Evolutionary conservation across 2,329 filamentous ascomycete genomes (phyloP), one percentile per base, ranked within the genome.

Genomic region (Aspergillus costaricaensis): DNA sequence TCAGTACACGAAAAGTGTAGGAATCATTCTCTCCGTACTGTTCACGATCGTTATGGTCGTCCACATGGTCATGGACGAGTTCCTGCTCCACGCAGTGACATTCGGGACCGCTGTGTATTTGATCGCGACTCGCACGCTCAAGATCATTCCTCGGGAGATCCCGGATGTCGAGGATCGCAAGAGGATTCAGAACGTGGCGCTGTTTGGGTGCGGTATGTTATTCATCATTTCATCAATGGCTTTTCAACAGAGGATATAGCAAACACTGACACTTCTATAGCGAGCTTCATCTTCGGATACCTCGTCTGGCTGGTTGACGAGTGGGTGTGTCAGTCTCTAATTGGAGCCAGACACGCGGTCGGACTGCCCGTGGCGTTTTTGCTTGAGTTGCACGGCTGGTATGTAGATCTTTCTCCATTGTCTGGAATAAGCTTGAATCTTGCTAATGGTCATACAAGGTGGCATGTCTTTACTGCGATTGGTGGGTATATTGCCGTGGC

Each of bases 51-150:
- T 80, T 3, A 79, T 79, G 74, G 70, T 78, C 5, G 72, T 75
- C 0, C 77, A 80, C 38, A 79, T 79, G 71, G 72, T 74, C 14
- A 75, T 79, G 76, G 76, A 80, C 27, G 77, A 80, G 54, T 79
- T 80, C 25, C 43, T 80, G 0, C 67, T 80, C 0, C 77, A 80
- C 49, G 77, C 77, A 0, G 66, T 68, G 0, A 63, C 70, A 0
- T 80, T 80, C 62, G 77, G 72, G 0, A 4, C 76, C 2, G 70
- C 68, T 0, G 71, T 79, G 0, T 75, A 70, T 27, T 43, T 77
- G 10, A 78, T 80, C 41, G 75, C 70, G 3, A 69, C 65, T 1
- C 66, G 68, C 0, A 66, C 72, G 1, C 58, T 70, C 19, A 68
- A 62, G 25, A 60, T 78, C 1, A 77, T 79, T 47, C 65, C 72